These are phyloP conservation scores for Trametes cubensis DNA, from an alignment of 768 basidiomycete species.

Conservation along the genomic window DNA sequence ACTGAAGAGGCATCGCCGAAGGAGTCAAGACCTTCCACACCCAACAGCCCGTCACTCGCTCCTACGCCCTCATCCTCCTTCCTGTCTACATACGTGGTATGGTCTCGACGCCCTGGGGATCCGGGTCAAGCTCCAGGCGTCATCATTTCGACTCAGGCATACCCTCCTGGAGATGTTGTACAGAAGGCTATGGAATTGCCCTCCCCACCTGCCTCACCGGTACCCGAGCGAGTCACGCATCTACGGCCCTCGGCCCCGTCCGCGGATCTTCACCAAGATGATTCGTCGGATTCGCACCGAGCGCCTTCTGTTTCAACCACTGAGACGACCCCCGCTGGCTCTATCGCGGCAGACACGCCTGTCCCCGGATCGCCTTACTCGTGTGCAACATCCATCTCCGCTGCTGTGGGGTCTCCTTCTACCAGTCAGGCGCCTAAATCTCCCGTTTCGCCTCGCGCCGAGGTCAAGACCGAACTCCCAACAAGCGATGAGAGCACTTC, in stretches of 20 bases:
- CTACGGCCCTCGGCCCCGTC: neutral
- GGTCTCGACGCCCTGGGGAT: constrained; percentile 71
- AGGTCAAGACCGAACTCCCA: constrained; percentile 8
- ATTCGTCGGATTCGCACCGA: constrained; percentile 34
- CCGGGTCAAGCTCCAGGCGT: constrained; percentile 68
- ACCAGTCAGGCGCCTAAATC: constrained; percentile 11
- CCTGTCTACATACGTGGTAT: constrained; percentile 56
- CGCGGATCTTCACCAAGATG: neutral
- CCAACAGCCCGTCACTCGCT: constrained; percentile 15
- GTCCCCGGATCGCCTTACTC: constrained; percentile 59
- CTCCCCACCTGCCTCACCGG: constrained; percentile 46
- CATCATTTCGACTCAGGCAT: constrained; percentile 67
- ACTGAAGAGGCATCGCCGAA: neutral
- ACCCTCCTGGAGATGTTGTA: constrained; percentile 62
- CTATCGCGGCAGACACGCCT: constrained; percentile 51
- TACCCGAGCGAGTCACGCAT: constrained; percentile 16
- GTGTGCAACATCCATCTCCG: constrained; percentile 60
- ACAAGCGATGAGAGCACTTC: neutral
- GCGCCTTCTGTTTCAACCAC: constrained; percentile 52
- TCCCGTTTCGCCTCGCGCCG: constrained; percentile 1
- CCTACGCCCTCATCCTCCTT: constrained; percentile 16
- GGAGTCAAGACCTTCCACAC: constrained; percentile 2
- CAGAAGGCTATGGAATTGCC: constrained; percentile 54
- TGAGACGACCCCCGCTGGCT: constrained; percentile 53
- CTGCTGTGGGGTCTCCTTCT: constrained; percentile 21